A percentile compares a stretch with the other conserved stretches of the same genome.
Evolutionary conservation across 169 alveolate genomes (phyloP).

Genomic region (Eimeria brunetti): DNA sequence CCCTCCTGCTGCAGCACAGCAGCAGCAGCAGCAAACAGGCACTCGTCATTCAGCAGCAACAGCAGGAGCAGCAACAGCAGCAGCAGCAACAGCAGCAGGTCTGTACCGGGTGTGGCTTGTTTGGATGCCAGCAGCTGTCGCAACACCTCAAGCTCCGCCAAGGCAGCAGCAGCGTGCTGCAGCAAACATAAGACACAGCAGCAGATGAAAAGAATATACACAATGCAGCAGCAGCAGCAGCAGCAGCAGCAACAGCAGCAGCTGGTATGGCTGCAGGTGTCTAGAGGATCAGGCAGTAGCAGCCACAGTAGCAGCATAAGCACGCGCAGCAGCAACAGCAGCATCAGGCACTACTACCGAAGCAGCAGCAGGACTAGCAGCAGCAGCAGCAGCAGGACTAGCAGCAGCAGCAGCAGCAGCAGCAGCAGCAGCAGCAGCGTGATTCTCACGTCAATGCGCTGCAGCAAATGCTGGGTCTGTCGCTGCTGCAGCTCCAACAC

Average conservation of each 20-base stretch:
- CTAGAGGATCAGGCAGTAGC: background rate
- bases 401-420: background rate
- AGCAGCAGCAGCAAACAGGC: background rate
- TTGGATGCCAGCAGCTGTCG: constrained; percentile 4
- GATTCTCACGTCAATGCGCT: constrained; percentile 41
- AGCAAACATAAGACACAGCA: background rate
- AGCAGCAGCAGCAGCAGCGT: background rate
- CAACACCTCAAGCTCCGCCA: constrained; percentile 39
- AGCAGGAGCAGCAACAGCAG: background rate
- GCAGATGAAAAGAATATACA: background rate
- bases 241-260: background rate
- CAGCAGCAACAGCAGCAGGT: constrained; percentile 1
- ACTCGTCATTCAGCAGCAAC: background rate
- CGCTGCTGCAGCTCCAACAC: constrained; percentile 36
- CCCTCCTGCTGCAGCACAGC: constrained; percentile 14
- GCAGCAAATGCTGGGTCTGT: constrained; percentile 33
- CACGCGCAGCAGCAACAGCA: background rate
- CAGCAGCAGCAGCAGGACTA: background rate
- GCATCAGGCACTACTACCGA: background rate
- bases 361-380: background rate
- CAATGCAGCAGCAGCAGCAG: background rate
- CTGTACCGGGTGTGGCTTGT: constrained; percentile 9
- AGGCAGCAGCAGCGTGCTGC: constrained; percentile 25
- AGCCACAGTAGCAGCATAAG: background rate
- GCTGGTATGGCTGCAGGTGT: background rate